phyloP scores from a whole-genome alignment of 768 basidiomycete genomes.

The Mycena vitilis region DNA sequence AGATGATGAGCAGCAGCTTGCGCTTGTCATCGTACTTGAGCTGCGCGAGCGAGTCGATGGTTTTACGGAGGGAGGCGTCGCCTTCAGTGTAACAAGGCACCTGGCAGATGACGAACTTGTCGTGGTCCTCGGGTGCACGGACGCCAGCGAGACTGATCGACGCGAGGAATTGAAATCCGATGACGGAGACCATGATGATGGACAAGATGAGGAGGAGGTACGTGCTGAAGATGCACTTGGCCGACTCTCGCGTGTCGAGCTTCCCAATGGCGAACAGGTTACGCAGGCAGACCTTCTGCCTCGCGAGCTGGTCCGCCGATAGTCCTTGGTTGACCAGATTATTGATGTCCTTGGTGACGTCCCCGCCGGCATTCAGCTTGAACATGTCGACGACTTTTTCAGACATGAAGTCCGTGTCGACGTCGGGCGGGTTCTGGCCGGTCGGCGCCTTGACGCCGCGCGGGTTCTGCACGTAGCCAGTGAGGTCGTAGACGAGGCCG shows the following conservation, averaged over 20 bases:
- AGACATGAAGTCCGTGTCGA: slow-evolving; percentile 77
- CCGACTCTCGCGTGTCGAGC: slow-evolving; percentile 91
- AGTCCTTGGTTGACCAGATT: slow-evolving; percentile 65
- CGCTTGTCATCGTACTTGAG: slow-evolving; percentile 99
- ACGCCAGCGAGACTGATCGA: slow-evolving; percentile 85
- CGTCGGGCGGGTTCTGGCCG: slow-evolving; percentile 56
- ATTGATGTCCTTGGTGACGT: slow-evolving; percentile 84
- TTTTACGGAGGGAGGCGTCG: slow-evolving; percentile 82
- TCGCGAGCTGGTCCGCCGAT: slow-evolving; percentile 59
- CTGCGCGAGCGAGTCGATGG: slow-evolving; percentile 94
- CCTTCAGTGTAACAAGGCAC: slow-evolving; percentile 99
- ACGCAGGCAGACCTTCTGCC: slow-evolving; percentile 89
- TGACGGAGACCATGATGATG: slow-evolving; percentile 92
- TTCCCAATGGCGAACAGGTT: slow-evolving; percentile 94
- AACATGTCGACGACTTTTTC: slow-evolving; percentile 76
- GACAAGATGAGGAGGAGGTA: slow-evolving; percentile 93
- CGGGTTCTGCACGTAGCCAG: slow-evolving; percentile 78
- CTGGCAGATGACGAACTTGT: slow-evolving; percentile 98
- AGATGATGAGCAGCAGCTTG: slow-evolving; percentile 91
- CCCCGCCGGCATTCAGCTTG: slow-evolving; percentile 76
- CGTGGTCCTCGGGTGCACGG: slow-evolving; percentile 92
- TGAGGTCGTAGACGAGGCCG: slow-evolving; percentile 87
- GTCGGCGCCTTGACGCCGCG: slow-evolving; percentile 65
- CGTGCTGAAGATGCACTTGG: slow-evolving; percentile 91
- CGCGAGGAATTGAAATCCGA: slow-evolving; percentile 96